A percentile compares a stretch with the other conserved stretches of the same genome.
phyloP scores from a whole-genome alignment of 176 grass and related monocot genomes.

The Areca catechu region DNA sequence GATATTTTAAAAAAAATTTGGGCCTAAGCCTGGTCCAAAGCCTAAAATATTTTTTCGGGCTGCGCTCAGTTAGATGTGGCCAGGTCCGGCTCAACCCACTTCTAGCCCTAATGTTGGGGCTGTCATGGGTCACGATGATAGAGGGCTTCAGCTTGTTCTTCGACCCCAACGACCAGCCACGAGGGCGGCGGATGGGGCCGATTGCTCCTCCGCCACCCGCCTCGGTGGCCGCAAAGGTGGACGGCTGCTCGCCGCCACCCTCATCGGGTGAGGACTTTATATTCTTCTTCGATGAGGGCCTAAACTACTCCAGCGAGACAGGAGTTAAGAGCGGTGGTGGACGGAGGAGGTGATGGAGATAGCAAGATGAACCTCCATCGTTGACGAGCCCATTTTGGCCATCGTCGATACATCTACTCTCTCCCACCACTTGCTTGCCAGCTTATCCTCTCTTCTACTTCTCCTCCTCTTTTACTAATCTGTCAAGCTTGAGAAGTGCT shows the following conservation, averaged over 20 bases:
- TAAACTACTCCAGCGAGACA: conserved; percentile 50
- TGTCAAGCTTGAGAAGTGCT: no score
- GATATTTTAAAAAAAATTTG: no score
- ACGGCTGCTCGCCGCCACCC: conserved; percentile 50
- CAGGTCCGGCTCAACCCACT: no score
- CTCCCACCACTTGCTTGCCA: conserved; percentile 99
- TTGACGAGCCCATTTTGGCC: conserved; percentile 51
- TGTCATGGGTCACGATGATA: conserved; percentile 88
- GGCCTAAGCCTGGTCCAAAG: no score
- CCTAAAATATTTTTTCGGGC: no score
- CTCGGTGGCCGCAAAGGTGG: conserved; percentile 51
- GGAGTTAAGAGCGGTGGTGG: conserved; percentile 38
- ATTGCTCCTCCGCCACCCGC: conserved; percentile 34
- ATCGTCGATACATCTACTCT: conserved; percentile 57
- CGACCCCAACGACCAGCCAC: conserved; percentile 61
- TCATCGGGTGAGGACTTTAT: conserved; percentile 34
- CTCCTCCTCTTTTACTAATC: conserved; percentile 12
- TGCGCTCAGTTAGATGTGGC: no score
- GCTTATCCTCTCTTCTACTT: conserved; percentile 41
- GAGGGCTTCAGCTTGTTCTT: conserved; percentile 95
- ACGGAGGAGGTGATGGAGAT: conserved; percentile 28
- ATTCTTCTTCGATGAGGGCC: conserved; percentile 5
- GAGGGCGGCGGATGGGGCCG: no score
- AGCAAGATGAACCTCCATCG: neutral
- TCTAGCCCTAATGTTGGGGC: conserved; percentile 92